Conservation (phyloP, 176 grass and related monocot genomes). For the Raddia guianensis region DNA sequence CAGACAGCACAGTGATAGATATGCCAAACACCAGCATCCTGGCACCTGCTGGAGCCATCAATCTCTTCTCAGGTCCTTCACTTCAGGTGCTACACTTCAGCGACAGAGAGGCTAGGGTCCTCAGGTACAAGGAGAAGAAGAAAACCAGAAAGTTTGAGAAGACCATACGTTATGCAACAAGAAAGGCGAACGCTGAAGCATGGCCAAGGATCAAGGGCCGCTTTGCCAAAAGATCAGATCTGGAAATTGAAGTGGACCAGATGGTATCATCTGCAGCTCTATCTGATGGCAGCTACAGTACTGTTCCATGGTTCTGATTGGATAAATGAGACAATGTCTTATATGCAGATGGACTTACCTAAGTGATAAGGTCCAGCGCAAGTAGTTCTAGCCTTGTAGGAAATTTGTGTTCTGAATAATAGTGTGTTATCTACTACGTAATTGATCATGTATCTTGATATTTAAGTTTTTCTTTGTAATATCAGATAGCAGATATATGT, state of each 20-base stretch:
- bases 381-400: conserved; percentile 26
- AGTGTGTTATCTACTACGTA: neutral
- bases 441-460: conserved; percentile 9
- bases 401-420: conserved; percentile 35
- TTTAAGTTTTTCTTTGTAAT: conserved; percentile 29
- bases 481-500: conserved; percentile 1
- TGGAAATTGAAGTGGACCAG: conserved; percentile 58
- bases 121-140: conserved; percentile 83
- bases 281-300: conserved; percentile 50
- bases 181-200: conserved; percentile 60
- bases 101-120: conserved; percentile 74
- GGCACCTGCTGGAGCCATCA: conserved; percentile 36
- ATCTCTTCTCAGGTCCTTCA: conserved; percentile 39
- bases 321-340: neutral
- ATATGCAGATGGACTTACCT: conserved; percentile 17
- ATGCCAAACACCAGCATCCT: conserved; percentile 46
- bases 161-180: conserved; percentile 67
- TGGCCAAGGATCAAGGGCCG: conserved; percentile 69
- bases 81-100: conserved; percentile 50
- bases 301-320: conserved; percentile 55
- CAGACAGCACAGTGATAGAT: conserved; percentile 52
- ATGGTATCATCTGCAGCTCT: conserved; percentile 58
- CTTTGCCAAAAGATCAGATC: conserved; percentile 55
- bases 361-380: conserved; percentile 9
- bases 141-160: conserved; percentile 76